phyloP scores from a whole-genome alignment of 192 early-diverging fungal species.

The Fimicolochytrium jonesii region DNA sequence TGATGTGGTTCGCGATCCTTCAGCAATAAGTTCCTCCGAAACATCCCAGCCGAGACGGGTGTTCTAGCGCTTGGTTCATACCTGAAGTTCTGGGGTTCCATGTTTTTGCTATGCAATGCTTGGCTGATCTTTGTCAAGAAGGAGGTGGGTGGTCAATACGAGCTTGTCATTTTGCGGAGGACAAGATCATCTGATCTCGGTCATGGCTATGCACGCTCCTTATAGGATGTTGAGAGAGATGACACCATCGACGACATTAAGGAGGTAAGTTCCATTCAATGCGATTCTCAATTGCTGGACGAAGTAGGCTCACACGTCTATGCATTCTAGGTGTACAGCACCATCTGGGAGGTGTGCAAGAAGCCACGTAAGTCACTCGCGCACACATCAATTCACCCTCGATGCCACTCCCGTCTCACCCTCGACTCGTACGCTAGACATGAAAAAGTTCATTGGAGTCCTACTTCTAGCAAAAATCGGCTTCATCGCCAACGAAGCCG shows the following conservation, averaged over 20 bases:
- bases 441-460: slow-evolving; percentile 77
- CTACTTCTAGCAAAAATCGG: slow-evolving; percentile 88
- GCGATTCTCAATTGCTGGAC: background rate
- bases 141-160: slow-evolving; percentile 40
- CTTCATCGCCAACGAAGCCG: slow-evolving; percentile 92
- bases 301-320: slow-evolving; percentile 25
- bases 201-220: background rate
- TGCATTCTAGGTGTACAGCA: slow-evolving; percentile 59
- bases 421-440: slow-evolving; percentile 64
- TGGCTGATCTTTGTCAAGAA: slow-evolving; percentile 76
- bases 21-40: slow-evolving; percentile 86
- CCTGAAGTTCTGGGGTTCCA: slow-evolving; percentile 88
- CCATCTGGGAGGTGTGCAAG: slow-evolving; percentile 84
- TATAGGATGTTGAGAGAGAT: slow-evolving; percentile 6
- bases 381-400: background rate
- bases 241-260: slow-evolving; percentile 31
- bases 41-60: slow-evolving; percentile 58
- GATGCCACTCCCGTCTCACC: background rate
- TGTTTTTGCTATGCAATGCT: slow-evolving; percentile 82
- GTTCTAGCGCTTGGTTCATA: slow-evolving; percentile 80
- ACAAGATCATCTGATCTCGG: too few relatives aligned
- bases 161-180: too few relatives aligned
- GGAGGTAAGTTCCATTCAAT: background rate
- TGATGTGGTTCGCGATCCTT: too few relatives aligned
- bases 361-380: slow-evolving; percentile 61